Evolutionary conservation across 1,139 yeast genomes (phyloP), one percentile per base, ranked within the genome.

Genomic region (Suhomyces bolitotheri): DNA sequence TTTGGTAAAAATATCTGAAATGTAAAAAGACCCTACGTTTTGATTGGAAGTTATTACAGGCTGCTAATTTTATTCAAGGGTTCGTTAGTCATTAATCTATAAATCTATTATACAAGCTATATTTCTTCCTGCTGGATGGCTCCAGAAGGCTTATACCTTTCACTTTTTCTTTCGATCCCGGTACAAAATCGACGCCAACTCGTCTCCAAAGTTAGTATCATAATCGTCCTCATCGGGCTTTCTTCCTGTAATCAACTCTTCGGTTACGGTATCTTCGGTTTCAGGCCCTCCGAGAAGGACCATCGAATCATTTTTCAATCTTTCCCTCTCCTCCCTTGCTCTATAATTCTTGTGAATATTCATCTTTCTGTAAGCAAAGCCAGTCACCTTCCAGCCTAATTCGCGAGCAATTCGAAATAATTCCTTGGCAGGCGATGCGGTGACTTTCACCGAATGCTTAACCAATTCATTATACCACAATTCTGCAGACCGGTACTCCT

Each of bases 391-490:
- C 74, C 74, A 69, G 5, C 56, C 46, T 27, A 64, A 45, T 36
- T 64, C 64, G 21, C 64, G 51, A 2, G 73, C 73, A 2, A 69
- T 66, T 24, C 40, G 41, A 38, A 58, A 62, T 1, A 71, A 39
- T n/a, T 59, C 52, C 22, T 53, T 60, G 19, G 65, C 58, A 2
- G 64, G 59, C 1, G 34, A 34, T 0, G 62, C 56, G 0, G 52
- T 53, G 7, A 69, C 51, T 22, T 44, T 47, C 4, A 64, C 64
- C 2, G 71, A 73, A 36, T 58, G 53, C 16, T 50, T 53, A 3
- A 62, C 58, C 26, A 71, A 42, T 25, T 66, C 55, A n/a, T 57
- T 50, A 44, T 66, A 70, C 76, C 76, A 71, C 10, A 53, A 32
- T 34, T 61, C 57, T 1, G 75, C 71, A 12, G 46, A 45, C 1